Conservation (phyloP, 2,329 filamentous ascomycete species). For the Alternaria viburni region DNA sequence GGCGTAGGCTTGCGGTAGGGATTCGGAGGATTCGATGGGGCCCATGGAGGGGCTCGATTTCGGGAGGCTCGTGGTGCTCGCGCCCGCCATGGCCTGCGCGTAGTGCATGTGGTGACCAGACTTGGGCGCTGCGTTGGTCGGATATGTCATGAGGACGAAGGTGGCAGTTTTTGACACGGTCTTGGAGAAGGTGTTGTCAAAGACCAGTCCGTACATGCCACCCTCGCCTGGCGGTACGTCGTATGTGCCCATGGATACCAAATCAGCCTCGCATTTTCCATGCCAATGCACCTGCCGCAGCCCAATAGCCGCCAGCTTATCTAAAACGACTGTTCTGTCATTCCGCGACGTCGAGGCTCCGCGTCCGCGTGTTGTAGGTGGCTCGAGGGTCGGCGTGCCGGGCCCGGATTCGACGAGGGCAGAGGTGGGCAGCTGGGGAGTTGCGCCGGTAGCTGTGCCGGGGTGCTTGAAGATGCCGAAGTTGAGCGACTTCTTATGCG, state of each 20-base stretch:
- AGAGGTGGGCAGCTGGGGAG: conserved; percentile 46
- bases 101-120: conserved; percentile 72
- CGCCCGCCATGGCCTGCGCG: conserved; percentile 61
- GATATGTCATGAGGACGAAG: conserved; percentile 92
- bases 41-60: conserved; percentile 51
- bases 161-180: conserved; percentile 89
- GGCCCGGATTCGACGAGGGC: conserved; percentile 39
- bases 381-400: conserved; percentile 56
- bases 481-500: conserved; percentile 98
- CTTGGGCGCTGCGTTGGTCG: conserved; percentile 79
- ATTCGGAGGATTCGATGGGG: conserved; percentile 59
- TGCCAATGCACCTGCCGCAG: conserved; percentile 75
- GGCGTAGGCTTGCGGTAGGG: conserved; percentile 49
- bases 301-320: conserved; percentile 68
- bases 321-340: conserved; percentile 73
- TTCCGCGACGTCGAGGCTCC: conserved; percentile 63
- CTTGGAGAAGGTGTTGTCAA: conserved; percentile 99
- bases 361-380: conserved; percentile 61
- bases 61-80: conserved; percentile 47
- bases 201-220: conserved; percentile 95
- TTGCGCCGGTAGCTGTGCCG: conserved; percentile 66
- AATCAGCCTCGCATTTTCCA: conserved; percentile 95
- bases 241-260: conserved; percentile 88
- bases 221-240: conserved; percentile 76
- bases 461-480: conserved; percentile 98